Base-by-base conservation (phyloP, 139 green algal species). In the Axilococcus clingmanii region DNA sequence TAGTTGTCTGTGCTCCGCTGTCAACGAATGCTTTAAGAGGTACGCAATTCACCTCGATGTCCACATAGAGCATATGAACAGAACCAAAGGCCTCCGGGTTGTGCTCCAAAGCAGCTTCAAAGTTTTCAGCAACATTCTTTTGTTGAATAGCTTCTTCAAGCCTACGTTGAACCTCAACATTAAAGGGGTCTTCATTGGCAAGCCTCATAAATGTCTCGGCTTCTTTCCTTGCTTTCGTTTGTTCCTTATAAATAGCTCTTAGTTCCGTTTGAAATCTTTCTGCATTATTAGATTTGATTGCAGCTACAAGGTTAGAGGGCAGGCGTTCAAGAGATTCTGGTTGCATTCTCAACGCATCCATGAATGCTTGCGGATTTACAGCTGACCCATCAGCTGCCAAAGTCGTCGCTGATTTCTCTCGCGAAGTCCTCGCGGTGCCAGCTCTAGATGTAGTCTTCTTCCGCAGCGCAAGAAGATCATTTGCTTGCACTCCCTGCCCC, bases 121-220 rank as follows among this genome's bases (percentile, higher is more conserved):
- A 85, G 69, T 94, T 95, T 52, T 96, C 87, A 14, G 87, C 63
- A 19, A 97, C 74, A 61, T 95, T 93, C 19, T 84, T 75, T 56
- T 90, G 63, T 42, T 75, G 62, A 44, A 98, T 96, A 24, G 69
- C 36, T 56, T 94, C 84, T 57, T 93, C 82, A 47, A 98, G 93
- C 42, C 71, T 77, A 5, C 52, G 40, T 41, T 68, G 63, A 19
- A 80, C 77, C 37, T 95, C 90, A 0, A 71, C 32, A 55, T 95
- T 80, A 52, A 96, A 90, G 4, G 89, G 87, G 58, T 97, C 87
- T 20, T 74, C 77, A 17, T 69, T 72, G 43, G 84, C 57, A 49
- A 91, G 12, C 31, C 41, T n/a, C n/a, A 24, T 20, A n/a, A 71
- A 65, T 15, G 47, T 11, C 34, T 55, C 57, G 28, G 67, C 65